These are phyloP conservation scores for Colletotrichum theobromicola DNA, from an alignment of 2,329 filamentous ascomycete species.

Conservation along the genomic window DNA sequence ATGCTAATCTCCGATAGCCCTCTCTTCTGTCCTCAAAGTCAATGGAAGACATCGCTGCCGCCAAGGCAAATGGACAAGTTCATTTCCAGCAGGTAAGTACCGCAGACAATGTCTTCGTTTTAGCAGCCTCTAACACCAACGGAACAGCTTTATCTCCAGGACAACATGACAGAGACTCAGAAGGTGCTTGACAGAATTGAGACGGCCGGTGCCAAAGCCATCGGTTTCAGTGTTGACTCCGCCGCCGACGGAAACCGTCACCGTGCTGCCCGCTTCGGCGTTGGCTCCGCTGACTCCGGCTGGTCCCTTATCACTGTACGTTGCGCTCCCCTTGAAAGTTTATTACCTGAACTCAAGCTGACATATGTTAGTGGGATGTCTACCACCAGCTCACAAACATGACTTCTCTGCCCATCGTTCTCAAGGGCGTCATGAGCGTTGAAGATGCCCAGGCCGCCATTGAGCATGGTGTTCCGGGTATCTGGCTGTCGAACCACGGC, in stretches of 20 bases:
- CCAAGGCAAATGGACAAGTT: slow-evolving; percentile 39
- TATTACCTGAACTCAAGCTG: fast-evolving
- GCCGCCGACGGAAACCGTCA: slow-evolving; percentile 44
- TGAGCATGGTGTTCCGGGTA: slow-evolving; percentile 35
- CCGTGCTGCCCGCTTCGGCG: slow-evolving; percentile 43
- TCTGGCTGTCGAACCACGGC: slow-evolving; percentile 48
- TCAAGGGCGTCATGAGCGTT: slow-evolving; percentile 44
- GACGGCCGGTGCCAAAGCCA: slow-evolving; percentile 37
- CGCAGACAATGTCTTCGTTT: neutral
- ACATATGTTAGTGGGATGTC: slow-evolving; percentile 33
- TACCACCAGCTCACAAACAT: slow-evolving; percentile 38
- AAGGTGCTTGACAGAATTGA: slow-evolving; percentile 34
- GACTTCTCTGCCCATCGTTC: slow-evolving; percentile 42
- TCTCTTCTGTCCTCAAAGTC: slow-evolving; percentile 35
- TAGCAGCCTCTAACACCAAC: neutral
- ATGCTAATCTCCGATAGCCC: slow-evolving; percentile 22
- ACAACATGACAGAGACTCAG: slow-evolving; percentile 37
- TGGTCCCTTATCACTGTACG: slow-evolving; percentile 17
- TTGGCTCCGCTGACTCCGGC: slow-evolving; percentile 35
- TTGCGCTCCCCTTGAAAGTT: fast-evolving
- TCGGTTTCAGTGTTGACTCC: slow-evolving; percentile 45
- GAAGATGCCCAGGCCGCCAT: slow-evolving; percentile 40
- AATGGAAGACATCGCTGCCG: slow-evolving; percentile 42
- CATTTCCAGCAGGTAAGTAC: slow-evolving; percentile 37
- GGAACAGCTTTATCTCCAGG: slow-evolving; percentile 29